Evolutionary conservation across 2,329 filamentous ascomycete genomes (phyloP).

Genomic region (Colletotrichum sp.): DNA sequence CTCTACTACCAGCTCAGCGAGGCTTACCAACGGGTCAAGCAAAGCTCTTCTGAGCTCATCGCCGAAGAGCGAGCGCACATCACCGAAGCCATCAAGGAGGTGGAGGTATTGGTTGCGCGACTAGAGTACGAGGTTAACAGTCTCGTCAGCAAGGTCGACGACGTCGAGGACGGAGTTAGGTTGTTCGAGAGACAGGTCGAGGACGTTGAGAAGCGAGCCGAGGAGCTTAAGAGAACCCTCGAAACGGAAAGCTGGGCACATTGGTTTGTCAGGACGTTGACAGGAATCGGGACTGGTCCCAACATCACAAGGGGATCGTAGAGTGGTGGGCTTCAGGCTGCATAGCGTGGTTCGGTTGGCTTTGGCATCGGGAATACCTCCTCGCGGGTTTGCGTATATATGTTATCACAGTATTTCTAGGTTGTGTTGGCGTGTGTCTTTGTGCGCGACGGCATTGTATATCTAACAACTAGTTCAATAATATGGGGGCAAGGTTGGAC

Average conservation of each 20-base stretch:
- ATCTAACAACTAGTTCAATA: not conserved
- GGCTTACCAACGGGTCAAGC: slow-evolving; percentile 69
- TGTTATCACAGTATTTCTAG: not conserved
- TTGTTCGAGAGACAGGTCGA: slow-evolving; percentile 82
- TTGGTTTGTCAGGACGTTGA: slow-evolving; percentile 67
- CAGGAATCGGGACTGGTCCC: slow-evolving; percentile 63
- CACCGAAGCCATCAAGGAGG: slow-evolving; percentile 74
- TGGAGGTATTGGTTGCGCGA: slow-evolving; percentile 82
- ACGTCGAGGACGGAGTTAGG: slow-evolving; percentile 81
- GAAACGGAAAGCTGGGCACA: slow-evolving; percentile 68
- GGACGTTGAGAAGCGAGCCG: slow-evolving; percentile 69
- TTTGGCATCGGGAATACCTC: slow-evolving; percentile 13
- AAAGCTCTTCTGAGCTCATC: slow-evolving; percentile 71
- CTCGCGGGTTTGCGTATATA: not conserved
- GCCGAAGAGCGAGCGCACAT: slow-evolving; percentile 71
- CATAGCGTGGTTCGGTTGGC: slow-evolving; percentile 14
- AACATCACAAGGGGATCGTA: slow-evolving; percentile 49
- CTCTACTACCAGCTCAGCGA: slow-evolving; percentile 75
- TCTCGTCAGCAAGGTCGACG: slow-evolving; percentile 79
- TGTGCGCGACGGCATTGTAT: not conserved
- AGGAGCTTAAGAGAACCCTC: slow-evolving; percentile 65
- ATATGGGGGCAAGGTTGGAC: not conserved
- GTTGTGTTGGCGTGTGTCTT: not conserved
- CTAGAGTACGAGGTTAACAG: slow-evolving; percentile 90
- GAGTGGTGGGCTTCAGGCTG: not conserved